Evolutionary conservation across 139 green algal species (phyloP).

Genomic region (Chlorella ohadii): DNA sequence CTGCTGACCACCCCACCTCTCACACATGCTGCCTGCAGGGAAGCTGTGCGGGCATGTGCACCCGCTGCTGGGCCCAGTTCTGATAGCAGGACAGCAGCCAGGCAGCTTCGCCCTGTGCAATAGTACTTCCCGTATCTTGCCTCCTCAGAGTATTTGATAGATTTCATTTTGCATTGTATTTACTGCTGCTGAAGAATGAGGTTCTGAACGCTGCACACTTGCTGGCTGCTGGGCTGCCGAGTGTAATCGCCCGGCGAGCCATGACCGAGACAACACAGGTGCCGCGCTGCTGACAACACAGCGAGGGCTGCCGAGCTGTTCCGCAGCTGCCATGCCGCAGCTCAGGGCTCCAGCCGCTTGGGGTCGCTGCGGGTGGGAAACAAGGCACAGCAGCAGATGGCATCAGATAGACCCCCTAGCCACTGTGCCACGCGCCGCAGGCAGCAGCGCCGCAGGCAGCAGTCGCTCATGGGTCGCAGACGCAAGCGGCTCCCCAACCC

Average conservation of each 20-base stretch:
- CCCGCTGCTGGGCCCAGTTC: slow-evolving; percentile 54
- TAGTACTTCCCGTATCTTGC: not conserved
- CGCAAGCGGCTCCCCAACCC: too few relatives aligned
- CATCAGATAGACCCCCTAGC: too few relatives aligned
- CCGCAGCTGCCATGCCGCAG: not conserved
- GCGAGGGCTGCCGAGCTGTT: too few relatives aligned
- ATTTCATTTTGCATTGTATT: slow-evolving; percentile 4
- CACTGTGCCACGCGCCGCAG: too few relatives aligned
- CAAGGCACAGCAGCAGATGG: not conserved
- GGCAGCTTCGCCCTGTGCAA: not conserved
- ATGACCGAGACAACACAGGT: too few relatives aligned
- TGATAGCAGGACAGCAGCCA: not conserved
- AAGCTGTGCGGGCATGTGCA: slow-evolving; percentile 53
- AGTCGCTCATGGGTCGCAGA: too few relatives aligned
- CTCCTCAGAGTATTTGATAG: not conserved
- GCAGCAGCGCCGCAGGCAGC: too few relatives aligned
- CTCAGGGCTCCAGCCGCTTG: slow-evolving; percentile 91
- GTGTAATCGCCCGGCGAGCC: too few relatives aligned
- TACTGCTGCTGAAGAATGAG: not conserved
- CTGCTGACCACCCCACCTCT: not conserved
- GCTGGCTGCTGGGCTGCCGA: too few relatives aligned
- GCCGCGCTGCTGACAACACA: too few relatives aligned
- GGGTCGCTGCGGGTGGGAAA: slow-evolving; percentile 72
- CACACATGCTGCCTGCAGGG: slow-evolving; percentile 1
- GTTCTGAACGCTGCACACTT: too few relatives aligned